Evolutionary conservation across 768 basidiomycete species (phyloP), one percentile per base, ranked within the genome.

Genomic region (Suillus cothurnatus): DNA sequence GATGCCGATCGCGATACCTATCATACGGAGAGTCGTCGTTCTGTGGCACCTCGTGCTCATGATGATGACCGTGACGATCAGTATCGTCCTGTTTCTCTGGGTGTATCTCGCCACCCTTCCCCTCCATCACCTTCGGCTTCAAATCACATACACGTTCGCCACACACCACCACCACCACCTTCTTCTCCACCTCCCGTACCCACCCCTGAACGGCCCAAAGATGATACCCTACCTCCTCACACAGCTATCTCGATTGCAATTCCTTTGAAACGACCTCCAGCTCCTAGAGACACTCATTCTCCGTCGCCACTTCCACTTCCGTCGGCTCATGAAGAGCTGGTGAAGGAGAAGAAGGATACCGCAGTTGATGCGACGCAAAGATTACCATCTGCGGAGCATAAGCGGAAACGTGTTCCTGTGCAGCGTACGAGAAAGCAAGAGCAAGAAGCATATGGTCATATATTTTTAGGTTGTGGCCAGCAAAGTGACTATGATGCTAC

Each of bases 401-500:
- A 64, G 63, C 78, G 76, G 63, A 82, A 78, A 67, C 83, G 81
- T 21, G 79, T 79, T 38, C 80, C 80, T 1, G 76, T 82, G 11
- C 81, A 81, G 34, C 82, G 91, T 61, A 79, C 89, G 12, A 77
- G 81, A 41, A 85, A 89, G 67, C 85, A 91, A 64, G 93, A 95
- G 69, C 75, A 82, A 67, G 80, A 81, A 53, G 88, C 86, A 0
- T 94, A 92, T 73, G 89, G 90, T 39, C 82, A 85, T 63, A 76
- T 75, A 19, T 92, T 95, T 71, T 78, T 80, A 43, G 89, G 94
- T 6, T 89, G 90, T 76, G 91, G 92, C 11, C 73, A 81, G 63
- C 85, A 95, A 67, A 78, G 78, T 19, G 92, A 93, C 68, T 98
- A 97, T 74, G 86, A 89, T 63, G 82, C 89, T 17, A 89, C 90